These are phyloP conservation scores for Talaromyces sp. DNA, from an alignment of 2,329 filamentous ascomycete genomes.

Conservation along the genomic window DNA sequence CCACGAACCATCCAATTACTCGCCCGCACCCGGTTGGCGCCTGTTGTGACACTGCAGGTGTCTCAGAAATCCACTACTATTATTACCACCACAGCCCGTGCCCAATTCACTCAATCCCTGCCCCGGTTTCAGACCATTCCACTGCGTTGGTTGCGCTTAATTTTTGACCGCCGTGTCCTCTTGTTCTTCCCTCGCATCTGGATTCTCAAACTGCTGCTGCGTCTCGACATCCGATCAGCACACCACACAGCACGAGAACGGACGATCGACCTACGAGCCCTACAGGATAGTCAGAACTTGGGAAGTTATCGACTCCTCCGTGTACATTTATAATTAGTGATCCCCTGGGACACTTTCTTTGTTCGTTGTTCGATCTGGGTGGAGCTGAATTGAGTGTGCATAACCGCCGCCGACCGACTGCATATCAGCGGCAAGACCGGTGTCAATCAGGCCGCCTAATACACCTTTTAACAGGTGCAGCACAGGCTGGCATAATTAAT, in stretches of 20 bases:
- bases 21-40: background rate
- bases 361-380: background rate
- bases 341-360: background rate
- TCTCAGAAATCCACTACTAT: background rate
- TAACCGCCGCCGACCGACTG: background rate
- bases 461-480: background rate
- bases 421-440: background rate
- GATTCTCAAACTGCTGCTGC: background rate
- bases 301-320: too few relatives aligned
- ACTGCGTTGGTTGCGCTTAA: background rate
- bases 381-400: background rate
- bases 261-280: background rate
- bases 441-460: background rate
- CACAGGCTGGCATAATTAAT: background rate
- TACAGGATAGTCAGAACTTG: background rate
- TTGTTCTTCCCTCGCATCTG: background rate
- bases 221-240: background rate
- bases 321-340: background rate
- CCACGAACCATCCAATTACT: background rate
- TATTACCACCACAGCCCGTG: background rate
- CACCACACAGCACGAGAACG: background rate
- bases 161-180: background rate
- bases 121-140: background rate
- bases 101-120: background rate
- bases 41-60: background rate